These are phyloP conservation scores for Emergomyces pasteurianus DNA, from an alignment of 2,329 filamentous ascomycete species.

Conservation along the genomic window DNA sequence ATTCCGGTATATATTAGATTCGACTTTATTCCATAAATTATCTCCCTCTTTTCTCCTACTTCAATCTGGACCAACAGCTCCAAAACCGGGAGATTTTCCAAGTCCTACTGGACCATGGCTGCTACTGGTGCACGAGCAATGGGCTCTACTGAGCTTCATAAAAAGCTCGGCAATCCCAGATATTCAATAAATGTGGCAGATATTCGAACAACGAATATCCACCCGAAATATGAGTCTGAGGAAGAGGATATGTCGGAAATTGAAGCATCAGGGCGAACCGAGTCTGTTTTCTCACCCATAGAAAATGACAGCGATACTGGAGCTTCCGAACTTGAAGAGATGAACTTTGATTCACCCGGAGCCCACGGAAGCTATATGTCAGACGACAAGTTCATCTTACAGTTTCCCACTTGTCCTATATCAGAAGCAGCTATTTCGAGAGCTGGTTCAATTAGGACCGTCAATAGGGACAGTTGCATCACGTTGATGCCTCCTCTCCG, in stretches of 20 bases:
- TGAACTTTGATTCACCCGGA: not conserved
- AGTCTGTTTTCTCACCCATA: conserved; percentile 9
- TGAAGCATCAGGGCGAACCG: conserved; percentile 5
- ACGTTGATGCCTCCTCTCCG: not conserved
- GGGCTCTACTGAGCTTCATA: not conserved
- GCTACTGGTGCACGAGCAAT: not conserved
- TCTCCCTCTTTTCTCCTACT: too few relatives aligned
- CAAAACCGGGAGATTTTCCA: not conserved
- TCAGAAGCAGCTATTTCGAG: not conserved
- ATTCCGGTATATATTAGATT: not conserved
- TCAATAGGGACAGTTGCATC: not conserved
- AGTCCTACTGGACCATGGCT: not conserved
- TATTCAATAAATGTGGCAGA: not conserved
- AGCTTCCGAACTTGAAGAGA: not conserved
- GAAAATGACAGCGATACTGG: conserved; percentile 7
- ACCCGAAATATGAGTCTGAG: conserved; percentile 11
- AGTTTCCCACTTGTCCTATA: not conserved
- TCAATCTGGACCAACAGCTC: too few relatives aligned
- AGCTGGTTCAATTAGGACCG: not conserved
- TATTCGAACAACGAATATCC: conserved; percentile 1
- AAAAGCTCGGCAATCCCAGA: not conserved
- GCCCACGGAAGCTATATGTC: not conserved
- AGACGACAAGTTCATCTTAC: not conserved
- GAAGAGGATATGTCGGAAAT: conserved; percentile 13
- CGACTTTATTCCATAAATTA: not conserved